Conservation (phyloP, 2,329 filamentous ascomycete species). For the Colletotrichum incanum region DNA sequence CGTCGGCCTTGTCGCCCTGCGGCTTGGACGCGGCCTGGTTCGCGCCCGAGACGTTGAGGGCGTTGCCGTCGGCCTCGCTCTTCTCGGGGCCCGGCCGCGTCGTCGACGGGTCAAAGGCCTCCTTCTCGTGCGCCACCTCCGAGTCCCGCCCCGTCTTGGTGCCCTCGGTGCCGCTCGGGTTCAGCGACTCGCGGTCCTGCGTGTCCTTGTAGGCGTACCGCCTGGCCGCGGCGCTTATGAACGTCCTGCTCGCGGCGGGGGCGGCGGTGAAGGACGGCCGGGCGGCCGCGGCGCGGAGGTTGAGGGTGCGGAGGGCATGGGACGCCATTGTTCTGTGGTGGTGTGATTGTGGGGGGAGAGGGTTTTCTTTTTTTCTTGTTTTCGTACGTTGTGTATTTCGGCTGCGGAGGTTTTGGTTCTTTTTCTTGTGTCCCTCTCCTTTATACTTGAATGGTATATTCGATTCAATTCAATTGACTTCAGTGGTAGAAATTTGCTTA, state of each 20-base stretch:
- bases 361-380: background rate
- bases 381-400: background rate
- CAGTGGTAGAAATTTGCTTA: background rate
- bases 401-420: background rate
- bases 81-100: conserved; percentile 76
- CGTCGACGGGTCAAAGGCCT: conserved; percentile 79
- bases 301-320: conserved; percentile 26
- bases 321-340: conserved; percentile 35
- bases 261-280: background rate
- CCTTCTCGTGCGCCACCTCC: conserved; percentile 65
- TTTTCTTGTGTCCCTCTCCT: background rate
- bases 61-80: conserved; percentile 53
- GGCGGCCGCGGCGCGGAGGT: conserved; percentile 11
- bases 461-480: background rate
- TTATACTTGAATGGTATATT: background rate
- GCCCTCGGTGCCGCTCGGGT: conserved; percentile 77
- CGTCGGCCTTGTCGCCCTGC: conserved; percentile 54
- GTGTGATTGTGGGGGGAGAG: background rate
- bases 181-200: conserved; percentile 74
- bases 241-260: conserved; percentile 46
- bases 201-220: conserved; percentile 64
- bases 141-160: conserved; percentile 78
- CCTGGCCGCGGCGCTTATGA: conserved; percentile 52
- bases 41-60: conserved; percentile 62
- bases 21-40: conserved; percentile 61